These are phyloP conservation scores for Spinacia oleracea DNA, from an alignment of 179 eudicot species.

Conservation along the genomic window DNA sequence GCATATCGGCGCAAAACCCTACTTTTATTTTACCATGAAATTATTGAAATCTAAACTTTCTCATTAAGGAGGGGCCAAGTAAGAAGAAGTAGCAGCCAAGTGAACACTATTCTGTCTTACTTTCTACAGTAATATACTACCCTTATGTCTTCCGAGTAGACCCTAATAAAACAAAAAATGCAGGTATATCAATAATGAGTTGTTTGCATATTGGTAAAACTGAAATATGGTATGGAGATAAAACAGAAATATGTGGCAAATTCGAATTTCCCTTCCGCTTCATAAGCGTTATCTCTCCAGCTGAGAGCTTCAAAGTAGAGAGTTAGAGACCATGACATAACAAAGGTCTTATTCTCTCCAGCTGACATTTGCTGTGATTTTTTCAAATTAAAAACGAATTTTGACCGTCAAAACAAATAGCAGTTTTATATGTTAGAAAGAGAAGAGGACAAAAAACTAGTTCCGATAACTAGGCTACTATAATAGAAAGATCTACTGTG, in stretches of 20 bases:
- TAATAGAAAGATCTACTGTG: not conserved
- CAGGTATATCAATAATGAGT: not conserved
- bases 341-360: not conserved
- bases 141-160: conserved; percentile 10
- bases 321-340: not conserved
- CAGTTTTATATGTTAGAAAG: not conserved
- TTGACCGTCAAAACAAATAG: too few species aligned
- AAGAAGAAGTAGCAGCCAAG: conserved; percentile 12
- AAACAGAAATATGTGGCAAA: not conserved
- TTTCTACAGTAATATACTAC: conserved; percentile 10
- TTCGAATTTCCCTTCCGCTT: not conserved
- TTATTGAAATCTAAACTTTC: conserved; percentile 27
- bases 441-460: not conserved
- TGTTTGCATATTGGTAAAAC: too few species aligned
- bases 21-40: conserved; percentile 30
- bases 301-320: not conserved
- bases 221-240: not conserved
- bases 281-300: not conserved
- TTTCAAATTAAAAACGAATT: too few species aligned
- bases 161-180: conserved; percentile 5
- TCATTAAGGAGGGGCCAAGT: conserved; percentile 25
- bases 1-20: conserved; percentile 26
- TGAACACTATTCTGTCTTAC: conserved; percentile 11
- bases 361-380: too few species aligned
- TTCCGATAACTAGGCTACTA: too few species aligned